phyloP scores from a whole-genome alignment of 2,329 filamentous ascomycete genomes.

The Penicillium janthinellum region DNA sequence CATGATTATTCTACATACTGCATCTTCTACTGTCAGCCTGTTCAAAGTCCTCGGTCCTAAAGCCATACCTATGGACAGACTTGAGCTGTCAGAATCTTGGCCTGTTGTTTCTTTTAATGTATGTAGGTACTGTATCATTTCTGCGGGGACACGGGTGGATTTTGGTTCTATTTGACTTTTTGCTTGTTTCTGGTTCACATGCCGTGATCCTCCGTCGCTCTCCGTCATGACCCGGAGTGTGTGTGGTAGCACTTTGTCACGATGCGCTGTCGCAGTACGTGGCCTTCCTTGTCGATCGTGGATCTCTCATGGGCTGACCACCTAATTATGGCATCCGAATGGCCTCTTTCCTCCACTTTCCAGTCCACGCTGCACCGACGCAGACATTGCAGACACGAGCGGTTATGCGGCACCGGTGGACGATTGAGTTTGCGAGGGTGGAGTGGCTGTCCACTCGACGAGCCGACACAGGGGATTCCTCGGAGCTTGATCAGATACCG shows the following conservation, averaged over 20 bases:
- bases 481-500: conserved; percentile 17
- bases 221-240: neutral
- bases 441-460: conserved; percentile 3
- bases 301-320: neutral
- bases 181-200: neutral
- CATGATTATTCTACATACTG: no score
- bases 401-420: neutral
- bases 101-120: no score
- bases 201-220: neutral
- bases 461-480: neutral
- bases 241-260: neutral
- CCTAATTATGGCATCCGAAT: neutral
- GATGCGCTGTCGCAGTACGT: neutral
- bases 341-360: neutral
- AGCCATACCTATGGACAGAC: neutral
- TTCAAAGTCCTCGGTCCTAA: neutral
- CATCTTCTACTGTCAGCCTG: neutral
- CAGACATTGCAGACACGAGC: conserved; percentile 3
- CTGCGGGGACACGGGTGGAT: neutral
- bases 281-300: neutral
- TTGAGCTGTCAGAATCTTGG: neutral
- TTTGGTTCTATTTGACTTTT: neutral
- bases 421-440: conserved; percentile 3
- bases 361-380: neutral
- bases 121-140: no score